A percentile compares a stretch with the other conserved stretches of the same genome.
These are phyloP conservation scores for Nicotiana benthamiana DNA, from an alignment of 257 asterid genomes.

Conservation along the genomic window DNA sequence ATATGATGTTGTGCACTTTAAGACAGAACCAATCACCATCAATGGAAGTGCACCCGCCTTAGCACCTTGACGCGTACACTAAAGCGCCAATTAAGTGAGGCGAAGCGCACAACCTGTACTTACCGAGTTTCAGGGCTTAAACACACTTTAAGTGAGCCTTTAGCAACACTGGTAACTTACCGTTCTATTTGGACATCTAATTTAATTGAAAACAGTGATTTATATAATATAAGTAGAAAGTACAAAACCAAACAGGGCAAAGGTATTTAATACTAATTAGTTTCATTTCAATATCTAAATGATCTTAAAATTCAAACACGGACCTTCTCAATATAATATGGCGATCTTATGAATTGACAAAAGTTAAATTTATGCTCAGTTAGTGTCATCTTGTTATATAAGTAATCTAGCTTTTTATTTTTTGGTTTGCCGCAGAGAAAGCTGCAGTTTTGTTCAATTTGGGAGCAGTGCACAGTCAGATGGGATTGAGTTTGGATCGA, in stretches of 20 bases:
- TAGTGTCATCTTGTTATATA: not conserved
- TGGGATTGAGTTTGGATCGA: slow-evolving; percentile 82
- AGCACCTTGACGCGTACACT: no score
- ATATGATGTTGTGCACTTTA: no score
- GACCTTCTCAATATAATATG: not conserved
- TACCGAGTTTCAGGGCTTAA: no score
- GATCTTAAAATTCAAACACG: not conserved
- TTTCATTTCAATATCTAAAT: not conserved
- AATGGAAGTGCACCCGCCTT: no score
- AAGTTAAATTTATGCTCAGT: not conserved
- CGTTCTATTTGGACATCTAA: not conserved
- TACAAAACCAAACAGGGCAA: not conserved
- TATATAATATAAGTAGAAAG: not conserved
- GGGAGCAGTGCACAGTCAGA: slow-evolving; percentile 96
- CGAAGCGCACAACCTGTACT: no score
- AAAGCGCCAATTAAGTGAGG: no score
- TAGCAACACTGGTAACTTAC: no score
- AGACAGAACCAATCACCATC: no score
- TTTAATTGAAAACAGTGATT: not conserved
- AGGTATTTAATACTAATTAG: not conserved
- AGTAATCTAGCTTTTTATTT: not conserved
- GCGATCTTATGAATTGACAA: not conserved
- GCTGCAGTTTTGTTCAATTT: slow-evolving; percentile 90
- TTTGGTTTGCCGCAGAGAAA: slow-evolving; percentile 41
- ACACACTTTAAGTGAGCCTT: no score